phyloP scores from a whole-genome alignment of 768 basidiomycete genomes.

The Suillus bovinus region DNA sequence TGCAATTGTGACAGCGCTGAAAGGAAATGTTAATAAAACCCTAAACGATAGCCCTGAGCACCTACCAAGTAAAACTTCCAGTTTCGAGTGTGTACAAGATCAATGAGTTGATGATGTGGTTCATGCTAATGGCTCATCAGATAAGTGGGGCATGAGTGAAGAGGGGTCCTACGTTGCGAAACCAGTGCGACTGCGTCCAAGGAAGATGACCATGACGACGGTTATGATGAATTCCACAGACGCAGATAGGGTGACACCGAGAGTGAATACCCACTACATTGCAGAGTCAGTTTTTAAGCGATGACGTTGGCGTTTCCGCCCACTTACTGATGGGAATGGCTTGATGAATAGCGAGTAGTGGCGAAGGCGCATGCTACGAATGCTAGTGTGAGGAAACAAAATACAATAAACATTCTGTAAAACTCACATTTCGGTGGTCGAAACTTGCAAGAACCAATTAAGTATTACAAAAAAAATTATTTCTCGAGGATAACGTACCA shows the following conservation, averaged over 20 bases:
- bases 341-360: slow-evolving; percentile 32
- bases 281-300: background rate
- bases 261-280: slow-evolving; percentile 32
- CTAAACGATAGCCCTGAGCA: too few relatives aligned
- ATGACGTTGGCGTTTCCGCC: background rate
- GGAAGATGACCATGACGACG: slow-evolving; percentile 31
- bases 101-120: slow-evolving; percentile 47
- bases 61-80: slow-evolving; percentile 47
- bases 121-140: slow-evolving; percentile 35
- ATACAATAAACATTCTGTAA: background rate
- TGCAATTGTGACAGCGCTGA: slow-evolving; percentile 33
- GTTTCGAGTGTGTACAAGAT: slow-evolving; percentile 56
- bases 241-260: slow-evolving; percentile 33
- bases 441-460: slow-evolving; percentile 18
- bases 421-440: slow-evolving; percentile 34
- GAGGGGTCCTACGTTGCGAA: slow-evolving; percentile 25
- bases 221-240: slow-evolving; percentile 36
- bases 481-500: slow-evolving; percentile 17
- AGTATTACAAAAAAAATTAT: background rate
- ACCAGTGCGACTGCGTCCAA: slow-evolving; percentile 32
- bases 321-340: slow-evolving; percentile 30
- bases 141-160: background rate
- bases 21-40: background rate
- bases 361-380: slow-evolving; percentile 26
- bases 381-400: background rate